Evolutionary conservation across 352 stramenopile genomes (phyloP).

Genomic region (Pythium biforme): DNA sequence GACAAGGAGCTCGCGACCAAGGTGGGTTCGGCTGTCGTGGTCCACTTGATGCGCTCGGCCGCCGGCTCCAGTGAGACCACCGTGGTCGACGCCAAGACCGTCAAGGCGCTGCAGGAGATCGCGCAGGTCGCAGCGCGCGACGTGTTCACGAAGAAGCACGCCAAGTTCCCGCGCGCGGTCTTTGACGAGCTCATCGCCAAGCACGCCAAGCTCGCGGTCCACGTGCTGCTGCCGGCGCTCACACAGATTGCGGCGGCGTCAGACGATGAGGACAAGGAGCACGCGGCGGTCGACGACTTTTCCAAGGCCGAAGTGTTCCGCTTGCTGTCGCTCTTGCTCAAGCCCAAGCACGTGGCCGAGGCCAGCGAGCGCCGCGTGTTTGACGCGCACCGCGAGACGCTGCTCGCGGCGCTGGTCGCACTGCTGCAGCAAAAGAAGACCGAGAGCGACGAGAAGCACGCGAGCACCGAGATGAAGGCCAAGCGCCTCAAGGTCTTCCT

Average conservation of each 20-base stretch:
- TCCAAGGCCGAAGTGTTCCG: conserved; percentile 78
- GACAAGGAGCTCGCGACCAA: conserved; percentile 68
- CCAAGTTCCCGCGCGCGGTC: conserved; percentile 61
- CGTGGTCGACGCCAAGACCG: conserved; percentile 3
- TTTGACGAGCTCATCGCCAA: conserved; percentile 71
- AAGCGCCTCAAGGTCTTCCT: conserved; percentile 78
- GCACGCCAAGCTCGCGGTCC: conserved; percentile 46
- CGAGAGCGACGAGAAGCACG: conserved; percentile 17
- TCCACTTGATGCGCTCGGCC: conserved; percentile 63
- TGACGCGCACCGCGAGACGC: conserved; percentile 24
- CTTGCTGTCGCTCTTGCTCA: conserved; percentile 60
- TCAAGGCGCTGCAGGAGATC: conserved; percentile 2
- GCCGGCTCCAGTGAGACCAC: too few species aligned
- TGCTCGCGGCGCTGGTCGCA: conserved; percentile 47
- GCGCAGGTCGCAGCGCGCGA: conserved; percentile 40
- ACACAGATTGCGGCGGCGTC: conserved; percentile 40
- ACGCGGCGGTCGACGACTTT: conserved; percentile 64
- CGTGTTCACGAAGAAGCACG: conserved; percentile 83
- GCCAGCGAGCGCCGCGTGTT: conserved; percentile 41
- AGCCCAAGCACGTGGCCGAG: conserved; percentile 48
- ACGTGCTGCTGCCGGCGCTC: conserved; percentile 58
- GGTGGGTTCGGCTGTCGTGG: conserved; percentile 51
- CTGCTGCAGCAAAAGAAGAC: conserved; percentile 40
- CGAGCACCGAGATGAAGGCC: conserved; percentile 42
- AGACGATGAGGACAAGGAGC: conserved; percentile 24